Percentiles rank a stretch among this genome's conserved stretches.
phyloP scores from a whole-genome alignment of 352 stramenopile genomes.

The Peronosclerospora sorghi region DNA sequence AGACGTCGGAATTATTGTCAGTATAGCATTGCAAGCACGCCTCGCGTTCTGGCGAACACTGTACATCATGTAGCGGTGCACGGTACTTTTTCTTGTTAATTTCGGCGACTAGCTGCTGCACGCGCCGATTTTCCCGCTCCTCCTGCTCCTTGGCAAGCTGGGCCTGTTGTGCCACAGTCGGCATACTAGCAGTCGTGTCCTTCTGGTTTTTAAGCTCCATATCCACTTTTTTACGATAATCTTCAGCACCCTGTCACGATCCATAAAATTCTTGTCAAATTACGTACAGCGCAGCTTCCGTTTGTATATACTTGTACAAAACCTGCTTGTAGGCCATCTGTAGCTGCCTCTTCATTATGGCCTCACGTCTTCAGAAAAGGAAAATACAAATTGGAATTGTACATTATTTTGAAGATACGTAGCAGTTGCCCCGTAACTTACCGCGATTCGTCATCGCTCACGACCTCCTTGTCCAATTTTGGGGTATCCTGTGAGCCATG shows the following conservation, averaged over 20 bases:
- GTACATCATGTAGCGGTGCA: conserved; percentile 67
- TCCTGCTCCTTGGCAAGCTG: conserved; percentile 63
- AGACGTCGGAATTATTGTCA: conserved; percentile 66
- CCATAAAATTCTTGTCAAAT: conserved; percentile 1
- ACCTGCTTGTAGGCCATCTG: conserved; percentile 73
- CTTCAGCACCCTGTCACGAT: conserved; percentile 39
- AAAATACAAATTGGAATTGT: not conserved
- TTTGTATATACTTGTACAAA: not conserved
- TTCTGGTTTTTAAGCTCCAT: conserved; percentile 36
- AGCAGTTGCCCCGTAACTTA: conserved; percentile 12
- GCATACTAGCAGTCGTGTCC: not conserved
- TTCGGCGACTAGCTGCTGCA: conserved; percentile 65
- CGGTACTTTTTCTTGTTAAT: conserved; percentile 80
- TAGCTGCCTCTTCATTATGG: conserved; percentile 55
- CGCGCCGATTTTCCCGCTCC: conserved; percentile 45
- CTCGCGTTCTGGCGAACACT: conserved; percentile 67
- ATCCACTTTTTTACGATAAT: conserved; percentile 56
- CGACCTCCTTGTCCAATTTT: conserved; percentile 6
- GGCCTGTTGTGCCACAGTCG: conserved; percentile 35
- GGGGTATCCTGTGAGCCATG: conserved; percentile 28
- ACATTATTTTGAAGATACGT: not conserved
- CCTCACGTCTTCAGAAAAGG: conserved; percentile 32
- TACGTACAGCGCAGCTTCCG: not conserved
- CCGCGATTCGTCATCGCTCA: conserved; percentile 25
- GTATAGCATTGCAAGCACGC: conserved; percentile 81